Conservation (phyloP, 257 asterid genomes). For the Phtheirospermum japonicum region DNA sequence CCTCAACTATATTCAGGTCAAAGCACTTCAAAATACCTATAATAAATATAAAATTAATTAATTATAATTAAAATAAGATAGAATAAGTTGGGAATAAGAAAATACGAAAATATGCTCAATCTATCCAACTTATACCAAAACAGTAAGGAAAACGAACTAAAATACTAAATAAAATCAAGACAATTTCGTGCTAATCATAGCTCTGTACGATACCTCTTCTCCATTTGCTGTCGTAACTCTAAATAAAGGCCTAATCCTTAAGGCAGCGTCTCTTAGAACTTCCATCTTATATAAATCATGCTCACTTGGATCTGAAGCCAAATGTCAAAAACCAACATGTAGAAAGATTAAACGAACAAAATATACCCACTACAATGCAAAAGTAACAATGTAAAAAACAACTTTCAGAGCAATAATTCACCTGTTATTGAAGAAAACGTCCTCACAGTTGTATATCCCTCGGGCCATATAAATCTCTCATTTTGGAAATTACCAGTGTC, state of each 20-base stretch:
- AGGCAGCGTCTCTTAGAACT: conserved; percentile 69
- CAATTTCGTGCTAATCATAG: too few species aligned
- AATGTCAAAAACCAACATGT: conserved; percentile 29
- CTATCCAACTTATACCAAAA: too few species aligned
- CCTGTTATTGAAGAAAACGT: conserved; percentile 62
- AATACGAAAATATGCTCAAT: too few species aligned
- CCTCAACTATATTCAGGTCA: too few species aligned
- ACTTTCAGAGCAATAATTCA: conserved; percentile 30
- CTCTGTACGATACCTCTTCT: conserved; percentile 68
- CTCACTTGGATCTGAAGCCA: conserved; percentile 64
- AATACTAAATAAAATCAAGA: too few species aligned
- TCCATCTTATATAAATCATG: conserved; percentile 70
- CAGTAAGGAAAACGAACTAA: too few species aligned
- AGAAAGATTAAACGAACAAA: conserved; percentile 18
- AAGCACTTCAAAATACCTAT: too few species aligned
- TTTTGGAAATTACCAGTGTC: conserved; percentile 67
- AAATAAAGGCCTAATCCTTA: conserved; percentile 64
- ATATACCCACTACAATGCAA: conserved; percentile 13
- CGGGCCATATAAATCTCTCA: conserved; percentile 81
- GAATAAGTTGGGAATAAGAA: too few species aligned
- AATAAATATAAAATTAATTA: too few species aligned
- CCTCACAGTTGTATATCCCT: conserved; percentile 80
- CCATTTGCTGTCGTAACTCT: conserved; percentile 72
- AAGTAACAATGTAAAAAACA: conserved; percentile 18
- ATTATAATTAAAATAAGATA: too few species aligned